These are phyloP conservation scores for Flaveria robusta DNA, from an alignment of 129 eudicot genomes.

Conservation along the genomic window DNA sequence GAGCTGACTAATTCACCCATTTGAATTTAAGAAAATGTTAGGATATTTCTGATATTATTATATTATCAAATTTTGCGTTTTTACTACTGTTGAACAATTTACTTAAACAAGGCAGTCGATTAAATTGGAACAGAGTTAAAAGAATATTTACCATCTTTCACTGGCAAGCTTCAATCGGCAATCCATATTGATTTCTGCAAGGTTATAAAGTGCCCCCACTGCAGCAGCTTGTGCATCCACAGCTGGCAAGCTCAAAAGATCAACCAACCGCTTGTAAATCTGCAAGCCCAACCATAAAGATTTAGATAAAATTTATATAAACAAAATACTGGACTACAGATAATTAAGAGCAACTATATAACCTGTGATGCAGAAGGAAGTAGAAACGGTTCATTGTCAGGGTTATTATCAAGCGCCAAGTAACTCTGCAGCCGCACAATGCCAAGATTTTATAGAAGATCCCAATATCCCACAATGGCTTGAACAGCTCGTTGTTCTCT, in stretches of 20 bases:
- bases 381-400: conserved; percentile 91
- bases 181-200: conserved; percentile 90
- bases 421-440: conserved; percentile 93
- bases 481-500: conserved; percentile 92
- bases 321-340: background rate
- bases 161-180: conserved; percentile 91
- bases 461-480: conserved; percentile 90
- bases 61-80: background rate
- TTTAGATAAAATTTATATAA: background rate
- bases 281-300: conserved; percentile 32
- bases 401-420: conserved; percentile 87
- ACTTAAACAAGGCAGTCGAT: background rate
- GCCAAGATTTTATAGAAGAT: conserved; percentile 85
- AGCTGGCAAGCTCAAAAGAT: conserved; percentile 86
- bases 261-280: conserved; percentile 84
- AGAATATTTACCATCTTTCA: conserved; percentile 75
- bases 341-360: background rate
- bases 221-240: conserved; percentile 98
- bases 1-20: background rate
- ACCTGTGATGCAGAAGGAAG: conserved; percentile 94
- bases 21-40: background rate
- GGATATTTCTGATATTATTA: background rate
- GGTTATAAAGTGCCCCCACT: conserved; percentile 92
- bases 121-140: background rate
- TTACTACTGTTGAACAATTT: background rate